Conservation (phyloP, 352 stramenopile species). For the Phytophthora tentaculata region DNA sequence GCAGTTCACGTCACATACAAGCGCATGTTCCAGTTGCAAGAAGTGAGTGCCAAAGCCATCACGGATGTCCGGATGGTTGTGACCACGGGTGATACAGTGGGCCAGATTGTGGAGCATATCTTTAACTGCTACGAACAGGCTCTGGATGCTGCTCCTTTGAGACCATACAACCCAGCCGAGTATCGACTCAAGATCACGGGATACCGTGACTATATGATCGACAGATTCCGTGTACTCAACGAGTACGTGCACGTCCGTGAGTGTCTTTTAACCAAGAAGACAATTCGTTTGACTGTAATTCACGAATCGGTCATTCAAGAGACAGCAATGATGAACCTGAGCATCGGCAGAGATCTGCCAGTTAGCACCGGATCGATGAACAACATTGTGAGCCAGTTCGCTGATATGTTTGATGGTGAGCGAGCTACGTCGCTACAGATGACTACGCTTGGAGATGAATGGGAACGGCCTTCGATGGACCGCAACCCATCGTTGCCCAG, state of each 20-base stretch:
- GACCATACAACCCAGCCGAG: conserved; percentile 79
- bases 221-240: conserved; percentile 82
- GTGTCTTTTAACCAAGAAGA: conserved; percentile 88
- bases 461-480: conserved; percentile 55
- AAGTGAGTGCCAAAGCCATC: conserved; percentile 84
- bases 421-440: conserved; percentile 69
- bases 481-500: conserved; percentile 51
- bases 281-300: conserved; percentile 83
- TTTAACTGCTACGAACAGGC: conserved; percentile 90
- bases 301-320: conserved; percentile 88
- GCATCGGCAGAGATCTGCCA: conserved; percentile 70
- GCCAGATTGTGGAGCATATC: conserved; percentile 89
- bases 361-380: conserved; percentile 37
- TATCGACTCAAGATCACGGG: conserved; percentile 89
- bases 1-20: conserved; percentile 83
- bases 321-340: conserved; percentile 78
- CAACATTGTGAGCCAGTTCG: conserved; percentile 58
- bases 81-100: conserved; percentile 81
- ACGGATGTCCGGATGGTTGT: conserved; percentile 90
- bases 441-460: conserved; percentile 76
- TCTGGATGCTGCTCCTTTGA: conserved; percentile 74
- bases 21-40: conserved; percentile 83
- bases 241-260: conserved; percentile 90
- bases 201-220: conserved; percentile 88
- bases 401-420: conserved; percentile 64